phyloP scores from a whole-genome alignment of 495 filamentous ascomycete genomes.

The Podospora comata region DNA sequence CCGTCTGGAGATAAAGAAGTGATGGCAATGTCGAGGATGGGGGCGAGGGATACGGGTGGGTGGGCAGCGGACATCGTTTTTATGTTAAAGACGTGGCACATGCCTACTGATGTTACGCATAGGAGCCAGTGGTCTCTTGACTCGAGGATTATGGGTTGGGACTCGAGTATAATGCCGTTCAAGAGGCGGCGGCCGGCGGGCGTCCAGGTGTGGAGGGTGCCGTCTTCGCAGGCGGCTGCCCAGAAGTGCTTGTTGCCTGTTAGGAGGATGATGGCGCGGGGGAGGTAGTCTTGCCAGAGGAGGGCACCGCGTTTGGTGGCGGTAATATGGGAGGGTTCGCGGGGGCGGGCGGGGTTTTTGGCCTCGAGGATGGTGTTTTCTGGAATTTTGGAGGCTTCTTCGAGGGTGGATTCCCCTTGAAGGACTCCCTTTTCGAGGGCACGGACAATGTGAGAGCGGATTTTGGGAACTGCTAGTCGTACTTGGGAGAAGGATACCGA shows the following conservation, averaged over 20 bases:
- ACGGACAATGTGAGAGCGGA: constrained; percentile 74
- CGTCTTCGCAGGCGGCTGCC: constrained; percentile 91
- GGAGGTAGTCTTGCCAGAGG: constrained; percentile 92
- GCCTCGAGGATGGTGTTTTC: constrained; percentile 55
- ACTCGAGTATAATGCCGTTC: constrained; percentile 80
- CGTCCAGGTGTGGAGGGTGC: constrained; percentile 88
- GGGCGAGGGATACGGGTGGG: constrained; percentile 85
- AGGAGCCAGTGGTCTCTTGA: constrained; percentile 85
- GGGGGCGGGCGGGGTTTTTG: constrained; percentile 54
- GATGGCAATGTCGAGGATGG: constrained; percentile 79
- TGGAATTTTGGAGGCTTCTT: constrained; percentile 58
- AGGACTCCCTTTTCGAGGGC: constrained; percentile 54
- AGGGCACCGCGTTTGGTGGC: constrained; percentile 77
- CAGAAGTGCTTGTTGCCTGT: constrained; percentile 89
- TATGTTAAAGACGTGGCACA: constrained; percentile 93
- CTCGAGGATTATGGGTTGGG: constrained; percentile 90
- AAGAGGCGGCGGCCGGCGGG: constrained; percentile 85
- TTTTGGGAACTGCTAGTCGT: constrained; percentile 84
- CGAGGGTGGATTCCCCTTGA: constrained; percentile 44
- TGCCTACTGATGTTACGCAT: constrained; percentile 80
- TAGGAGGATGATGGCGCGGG: constrained; percentile 73
- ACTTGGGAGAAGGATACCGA: constrained; percentile 76
- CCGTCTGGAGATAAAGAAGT: constrained; percentile 62
- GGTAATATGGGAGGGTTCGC: constrained; percentile 79
- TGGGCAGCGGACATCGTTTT: constrained; percentile 79